phyloP scores from a whole-genome alignment of 2,329 filamentous ascomycete genomes.

The Pyrenophora graminea region DNA sequence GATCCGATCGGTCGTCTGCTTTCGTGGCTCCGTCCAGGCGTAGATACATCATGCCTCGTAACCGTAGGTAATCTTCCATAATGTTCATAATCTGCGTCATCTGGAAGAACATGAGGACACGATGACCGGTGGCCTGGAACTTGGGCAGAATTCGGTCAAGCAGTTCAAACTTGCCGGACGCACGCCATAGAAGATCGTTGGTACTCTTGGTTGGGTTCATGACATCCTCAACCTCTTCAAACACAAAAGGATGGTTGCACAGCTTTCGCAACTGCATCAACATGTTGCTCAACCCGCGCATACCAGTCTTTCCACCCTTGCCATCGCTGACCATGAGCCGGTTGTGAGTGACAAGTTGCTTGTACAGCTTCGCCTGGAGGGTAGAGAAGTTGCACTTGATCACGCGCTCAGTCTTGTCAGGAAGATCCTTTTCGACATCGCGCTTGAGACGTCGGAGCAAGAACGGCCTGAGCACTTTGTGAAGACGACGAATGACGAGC shows the following conservation, averaged over 20 bases:
- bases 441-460: conserved; percentile 97
- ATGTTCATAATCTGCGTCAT: conserved; percentile 99
- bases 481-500: conserved; percentile 94
- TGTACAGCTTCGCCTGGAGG: conserved; percentile 90
- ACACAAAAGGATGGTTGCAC: conserved; percentile 98
- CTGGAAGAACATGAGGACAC: conserved; percentile 99
- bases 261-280: conserved; percentile 99
- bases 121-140: conserved; percentile 87
- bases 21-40: conserved; percentile 97
- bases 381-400: conserved; percentile 99
- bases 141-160: conserved; percentile 91
- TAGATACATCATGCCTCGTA: conserved; percentile 81
- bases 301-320: conserved; percentile 91
- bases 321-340: conserved; percentile 92
- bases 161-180: conserved; percentile 94
- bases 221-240: conserved; percentile 95
- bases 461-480: conserved; percentile 97
- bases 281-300: conserved; percentile 98
- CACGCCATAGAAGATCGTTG: conserved; percentile 94
- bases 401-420: conserved; percentile 98
- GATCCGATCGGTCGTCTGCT: conserved; percentile 91
- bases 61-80: conserved; percentile 96
- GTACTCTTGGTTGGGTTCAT: conserved; percentile 90
- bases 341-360: conserved; percentile 95
- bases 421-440: conserved; percentile 97